Base-by-base conservation (phyloP, 2,329 filamentous ascomycete species). In the Colletotrichum sp. region DNA sequence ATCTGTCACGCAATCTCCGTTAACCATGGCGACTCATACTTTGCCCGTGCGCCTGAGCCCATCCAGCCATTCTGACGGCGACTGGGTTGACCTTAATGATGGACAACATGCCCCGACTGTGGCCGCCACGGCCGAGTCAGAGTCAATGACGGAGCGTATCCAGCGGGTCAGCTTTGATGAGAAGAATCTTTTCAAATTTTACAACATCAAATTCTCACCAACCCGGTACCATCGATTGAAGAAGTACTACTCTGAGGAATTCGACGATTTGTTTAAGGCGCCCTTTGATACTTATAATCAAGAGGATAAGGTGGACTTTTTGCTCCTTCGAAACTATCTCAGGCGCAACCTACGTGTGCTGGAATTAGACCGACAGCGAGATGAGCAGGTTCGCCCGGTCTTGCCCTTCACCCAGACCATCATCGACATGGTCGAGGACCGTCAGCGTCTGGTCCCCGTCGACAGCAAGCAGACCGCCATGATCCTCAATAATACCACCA, bases 271-370 rank as follows among this genome's bases (percentile, higher is more conserved):
- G 1, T 77, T 77, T 24, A 63, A 72, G 24, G 66, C 83, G 12
- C 77, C 79, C 43, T 84, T 84, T 70, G 78, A 81, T 4, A 65
- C 55, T 2, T 73, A 84, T 24, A 74, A 73, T 21, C 88, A 89
- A 71, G 84, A 90, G 48, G 86, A 83, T 57, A 86, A 83, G 72
- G 85, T 88, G 18, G 89, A 91, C 78, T 89, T 86, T 69, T 61
- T 91, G 6, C 85, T 92, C 0, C 81, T 92, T 7, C 84, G 86
- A 52, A 90, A 87, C 78, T 88, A 86, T 70, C 81, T 91, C 4
- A 77, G 77, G 13, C 83, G 85, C 34, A 81, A 82, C 6, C 67
- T 76, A 2, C 74, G 74, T 30, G 61, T 66, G 2, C 18, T 76
- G 7, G 71, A 75, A 3, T 14, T 76, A 28, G 78, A 79, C 21